Conservation (phyloP, 805 yeast genomes). For the Kockiozyma suomiensis region DNA sequence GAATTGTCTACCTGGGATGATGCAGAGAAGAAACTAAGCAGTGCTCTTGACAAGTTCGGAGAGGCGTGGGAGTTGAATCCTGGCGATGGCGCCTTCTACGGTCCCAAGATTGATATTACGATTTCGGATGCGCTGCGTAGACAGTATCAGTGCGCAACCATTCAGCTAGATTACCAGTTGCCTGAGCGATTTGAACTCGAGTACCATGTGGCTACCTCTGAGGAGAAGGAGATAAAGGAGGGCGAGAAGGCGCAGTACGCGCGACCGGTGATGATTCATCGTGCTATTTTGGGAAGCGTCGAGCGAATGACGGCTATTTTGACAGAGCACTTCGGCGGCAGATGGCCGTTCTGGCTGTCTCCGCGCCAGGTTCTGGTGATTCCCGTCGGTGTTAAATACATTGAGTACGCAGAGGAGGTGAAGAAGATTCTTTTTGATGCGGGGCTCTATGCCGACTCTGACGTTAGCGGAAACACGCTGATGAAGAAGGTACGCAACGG, state of each 20-base stretch:
- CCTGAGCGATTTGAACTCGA: constrained; percentile 80
- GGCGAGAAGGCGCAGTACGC: constrained; percentile 50
- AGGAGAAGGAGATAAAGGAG: constrained; percentile 40
- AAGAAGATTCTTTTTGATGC: constrained; percentile 59
- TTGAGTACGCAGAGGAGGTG: constrained; percentile 84
- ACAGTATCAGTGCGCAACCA: constrained; percentile 91
- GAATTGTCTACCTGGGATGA: constrained; percentile 72
- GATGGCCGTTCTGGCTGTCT: constrained; percentile 99
- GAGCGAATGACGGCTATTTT: constrained; percentile 99
- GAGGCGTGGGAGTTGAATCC: constrained; percentile 70
- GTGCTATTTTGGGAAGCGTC: constrained; percentile 97
- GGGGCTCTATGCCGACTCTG: constrained; percentile 91
- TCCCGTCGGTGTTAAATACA: constrained; percentile 94
- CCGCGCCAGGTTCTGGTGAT: constrained; percentile 97
- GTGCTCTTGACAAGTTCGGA: constrained; percentile 60
- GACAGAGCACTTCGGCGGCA: constrained; percentile 97
- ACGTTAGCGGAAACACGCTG: constrained; percentile 90
- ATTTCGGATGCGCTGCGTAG: constrained; percentile 79
- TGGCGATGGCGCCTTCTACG: constrained; percentile 91
- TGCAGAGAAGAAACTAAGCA: constrained; percentile 71
- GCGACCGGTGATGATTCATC: constrained; percentile 98
- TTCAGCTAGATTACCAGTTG: constrained; percentile 92
- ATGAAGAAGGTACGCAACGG: constrained; percentile 98
- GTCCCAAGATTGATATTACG: constrained; percentile 74
- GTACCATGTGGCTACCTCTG: constrained; percentile 49